Conservation (phyloP, 2,329 filamentous ascomycete species). For the Beauveria asiatica region DNA sequence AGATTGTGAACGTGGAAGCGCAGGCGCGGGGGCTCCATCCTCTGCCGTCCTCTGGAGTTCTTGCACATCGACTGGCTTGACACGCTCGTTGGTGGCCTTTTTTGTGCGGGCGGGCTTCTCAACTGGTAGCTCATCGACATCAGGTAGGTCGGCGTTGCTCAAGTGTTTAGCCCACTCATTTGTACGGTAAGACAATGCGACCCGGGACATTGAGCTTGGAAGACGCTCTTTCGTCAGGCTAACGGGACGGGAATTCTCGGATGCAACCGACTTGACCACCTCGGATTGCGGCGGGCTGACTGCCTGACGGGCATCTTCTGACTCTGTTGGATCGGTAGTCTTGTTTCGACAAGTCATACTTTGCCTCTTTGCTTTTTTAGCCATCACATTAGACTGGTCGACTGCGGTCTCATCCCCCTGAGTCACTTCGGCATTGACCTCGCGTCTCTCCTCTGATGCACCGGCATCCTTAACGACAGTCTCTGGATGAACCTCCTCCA, state of each 20-base stretch:
- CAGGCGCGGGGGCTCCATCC: conserved; percentile 33
- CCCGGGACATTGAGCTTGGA: conserved; percentile 62
- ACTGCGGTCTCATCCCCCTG: neutral
- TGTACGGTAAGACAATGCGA: conserved; percentile 77
- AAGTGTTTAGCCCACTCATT: conserved; percentile 97
- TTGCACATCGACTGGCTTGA: conserved; percentile 54
- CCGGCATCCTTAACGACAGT: neutral
- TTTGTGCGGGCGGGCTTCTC: conserved; percentile 23
- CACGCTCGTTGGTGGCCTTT: conserved; percentile 33
- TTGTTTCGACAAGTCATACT: neutral
- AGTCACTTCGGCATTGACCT: neutral
- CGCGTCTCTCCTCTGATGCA: neutral
- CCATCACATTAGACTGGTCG: neutral
- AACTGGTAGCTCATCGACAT: conserved; percentile 51
- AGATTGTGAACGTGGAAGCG: conserved; percentile 22
- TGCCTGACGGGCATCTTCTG: neutral
- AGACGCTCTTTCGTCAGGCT: conserved; percentile 54
- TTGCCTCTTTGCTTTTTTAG: neutral
- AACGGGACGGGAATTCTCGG: conserved; percentile 33
- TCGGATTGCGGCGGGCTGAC: conserved; percentile 16
- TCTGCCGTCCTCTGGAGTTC: conserved; percentile 57
- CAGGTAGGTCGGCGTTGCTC: conserved; percentile 64
- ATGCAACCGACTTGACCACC: conserved; percentile 33
- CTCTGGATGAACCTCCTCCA: neutral
- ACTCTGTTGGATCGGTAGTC: neutral